Conservation (phyloP, 352 stramenopile genomes). For the Phytophthora pisi region DNA sequence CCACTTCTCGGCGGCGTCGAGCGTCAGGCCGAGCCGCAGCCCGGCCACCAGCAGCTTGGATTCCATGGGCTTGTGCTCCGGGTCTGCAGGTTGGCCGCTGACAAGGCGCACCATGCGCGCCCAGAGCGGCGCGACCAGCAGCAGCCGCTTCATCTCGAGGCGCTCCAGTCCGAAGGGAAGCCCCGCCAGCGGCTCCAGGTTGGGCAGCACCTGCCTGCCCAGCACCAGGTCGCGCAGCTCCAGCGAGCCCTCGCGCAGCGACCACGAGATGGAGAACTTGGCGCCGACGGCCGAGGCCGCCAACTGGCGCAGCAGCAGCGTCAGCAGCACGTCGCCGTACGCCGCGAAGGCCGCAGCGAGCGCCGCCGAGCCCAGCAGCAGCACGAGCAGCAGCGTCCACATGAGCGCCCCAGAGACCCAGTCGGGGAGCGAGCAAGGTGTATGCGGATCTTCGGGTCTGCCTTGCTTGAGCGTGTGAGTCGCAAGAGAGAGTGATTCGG, state of each 20-base stretch:
- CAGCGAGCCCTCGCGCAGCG: slow-evolving; percentile 59
- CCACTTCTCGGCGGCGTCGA: slow-evolving; percentile 80
- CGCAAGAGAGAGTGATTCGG: slow-evolving; percentile 13
- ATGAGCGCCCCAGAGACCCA: slow-evolving; percentile 23
- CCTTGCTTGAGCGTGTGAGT: neutral
- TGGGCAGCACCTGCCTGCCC: slow-evolving; percentile 45
- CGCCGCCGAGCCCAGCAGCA: slow-evolving; percentile 40
- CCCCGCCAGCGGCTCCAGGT: slow-evolving; percentile 62
- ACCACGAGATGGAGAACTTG: slow-evolving; percentile 70
- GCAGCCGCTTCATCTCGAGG: slow-evolving; percentile 58
- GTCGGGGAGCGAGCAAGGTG: neutral
- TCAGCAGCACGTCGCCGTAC: slow-evolving; percentile 69
- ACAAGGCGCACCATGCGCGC: slow-evolving; percentile 33
- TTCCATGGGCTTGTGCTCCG: slow-evolving; percentile 30
- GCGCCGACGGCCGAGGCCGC: slow-evolving; percentile 51
- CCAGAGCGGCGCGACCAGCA: slow-evolving; percentile 61
- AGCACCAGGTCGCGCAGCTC: slow-evolving; percentile 67
- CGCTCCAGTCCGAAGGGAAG: slow-evolving; percentile 72
- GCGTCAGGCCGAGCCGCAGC: slow-evolving; percentile 55
- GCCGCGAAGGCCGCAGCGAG: slow-evolving; percentile 37
- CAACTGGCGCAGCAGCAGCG: slow-evolving; percentile 54
- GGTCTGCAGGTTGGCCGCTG: slow-evolving; percentile 15
- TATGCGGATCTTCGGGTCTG: neutral
- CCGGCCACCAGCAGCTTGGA: slow-evolving; percentile 63
- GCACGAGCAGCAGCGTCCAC: slow-evolving; percentile 44